phyloP scores from a whole-genome alignment of 371 early-diverging fungal species.

The Zopfochytrium polystomum region DNA sequence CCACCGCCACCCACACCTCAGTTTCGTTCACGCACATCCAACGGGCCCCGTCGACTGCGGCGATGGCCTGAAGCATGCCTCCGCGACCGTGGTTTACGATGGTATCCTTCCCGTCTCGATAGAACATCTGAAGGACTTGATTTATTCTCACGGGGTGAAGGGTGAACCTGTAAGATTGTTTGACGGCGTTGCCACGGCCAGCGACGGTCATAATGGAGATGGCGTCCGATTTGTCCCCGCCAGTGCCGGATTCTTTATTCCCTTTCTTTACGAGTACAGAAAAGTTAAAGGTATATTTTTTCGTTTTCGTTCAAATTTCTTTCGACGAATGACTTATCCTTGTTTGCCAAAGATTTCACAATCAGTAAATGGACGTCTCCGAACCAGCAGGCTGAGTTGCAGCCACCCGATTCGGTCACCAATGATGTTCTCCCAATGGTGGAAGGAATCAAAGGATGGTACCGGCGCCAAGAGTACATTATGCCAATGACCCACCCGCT shows the following conservation, averaged over 20 bases:
- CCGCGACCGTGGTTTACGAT: background rate
- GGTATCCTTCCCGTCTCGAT: background rate
- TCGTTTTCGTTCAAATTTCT: background rate
- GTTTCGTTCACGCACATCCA: background rate
- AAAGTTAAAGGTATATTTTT: background rate
- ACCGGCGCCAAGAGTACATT: background rate
- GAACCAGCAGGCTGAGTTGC: background rate
- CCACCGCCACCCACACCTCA: background rate
- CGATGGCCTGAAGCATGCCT: background rate
- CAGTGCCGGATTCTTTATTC: background rate
- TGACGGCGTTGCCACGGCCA: too few species aligned
- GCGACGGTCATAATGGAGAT: too few species aligned
- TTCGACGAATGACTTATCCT: background rate
- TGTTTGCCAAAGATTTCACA: background rate
- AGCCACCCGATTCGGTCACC: background rate
- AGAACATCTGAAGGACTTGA: background rate
- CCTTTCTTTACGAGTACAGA: background rate
- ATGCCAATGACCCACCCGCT: conserved; percentile 2
- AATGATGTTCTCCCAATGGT: background rate
- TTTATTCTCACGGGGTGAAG: background rate
- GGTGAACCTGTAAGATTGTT: too few species aligned
- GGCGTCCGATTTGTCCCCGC: background rate
- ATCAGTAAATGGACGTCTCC: background rate
- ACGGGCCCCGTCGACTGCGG: conserved; percentile 6
- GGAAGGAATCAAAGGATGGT: background rate